Percentiles rank a stretch among this genome's conserved stretches.
Evolutionary conservation across 2,329 filamentous ascomycete genomes (phyloP).

Genomic region (Calonectria montana): DNA sequence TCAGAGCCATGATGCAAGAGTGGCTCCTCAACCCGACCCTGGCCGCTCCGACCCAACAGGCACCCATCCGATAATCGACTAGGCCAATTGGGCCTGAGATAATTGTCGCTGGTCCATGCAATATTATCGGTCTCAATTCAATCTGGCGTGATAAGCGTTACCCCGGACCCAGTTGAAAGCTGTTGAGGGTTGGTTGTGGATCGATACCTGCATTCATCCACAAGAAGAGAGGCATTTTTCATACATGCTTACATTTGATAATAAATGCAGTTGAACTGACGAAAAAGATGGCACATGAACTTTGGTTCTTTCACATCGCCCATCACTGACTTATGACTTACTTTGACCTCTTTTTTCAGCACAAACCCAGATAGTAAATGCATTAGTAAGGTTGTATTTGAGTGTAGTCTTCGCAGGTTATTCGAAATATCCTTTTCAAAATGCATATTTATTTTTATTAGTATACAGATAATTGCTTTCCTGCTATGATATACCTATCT

Average conservation of each 20-base stretch:
- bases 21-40: neutral
- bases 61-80: neutral
- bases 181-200: neutral
- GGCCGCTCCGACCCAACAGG: neutral
- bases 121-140: neutral
- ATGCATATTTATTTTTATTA: too few species aligned
- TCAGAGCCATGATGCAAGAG: neutral
- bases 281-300: neutral
- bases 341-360: too few species aligned
- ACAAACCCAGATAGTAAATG: too few species aligned
- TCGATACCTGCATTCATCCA: neutral
- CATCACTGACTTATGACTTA: too few species aligned
- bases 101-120: neutral
- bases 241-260: too few species aligned
- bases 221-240: neutral
- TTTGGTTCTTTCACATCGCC: neutral
- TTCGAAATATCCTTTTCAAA: too few species aligned
- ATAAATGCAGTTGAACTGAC: neutral
- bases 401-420: too few species aligned
- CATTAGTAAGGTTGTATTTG: too few species aligned
- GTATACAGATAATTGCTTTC: too few species aligned
- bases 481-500: too few species aligned
- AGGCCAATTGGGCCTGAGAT: neutral
- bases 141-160: neutral
- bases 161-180: neutral